Percentiles rank a stretch among this genome's conserved stretches.
Evolutionary conservation across 768 basidiomycete genomes (phyloP).

Genomic region (Holtermannia corniformis): DNA sequence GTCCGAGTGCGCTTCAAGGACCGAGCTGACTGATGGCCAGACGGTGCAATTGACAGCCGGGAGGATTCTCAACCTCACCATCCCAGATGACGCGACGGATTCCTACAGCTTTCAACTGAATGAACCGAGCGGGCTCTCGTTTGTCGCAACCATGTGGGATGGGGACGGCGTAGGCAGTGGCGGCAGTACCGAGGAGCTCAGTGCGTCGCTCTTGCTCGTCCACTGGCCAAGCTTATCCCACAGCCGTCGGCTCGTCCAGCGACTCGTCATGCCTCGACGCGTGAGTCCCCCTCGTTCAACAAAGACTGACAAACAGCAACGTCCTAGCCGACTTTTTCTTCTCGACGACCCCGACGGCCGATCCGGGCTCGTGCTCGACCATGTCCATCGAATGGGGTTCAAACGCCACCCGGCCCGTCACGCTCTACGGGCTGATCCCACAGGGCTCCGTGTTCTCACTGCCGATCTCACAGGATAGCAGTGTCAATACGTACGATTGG

Average conservation of each 20-base stretch:
- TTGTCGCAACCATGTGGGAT: constrained; percentile 36
- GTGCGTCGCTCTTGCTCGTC: constrained; percentile 13
- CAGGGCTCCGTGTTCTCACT: constrained; percentile 31
- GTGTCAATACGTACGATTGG: constrained; percentile 18
- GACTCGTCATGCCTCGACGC: constrained; percentile 23
- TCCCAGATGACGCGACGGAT: constrained; percentile 21
- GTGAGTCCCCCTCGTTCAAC: constrained; percentile 7
- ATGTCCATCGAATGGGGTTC: constrained; percentile 25
- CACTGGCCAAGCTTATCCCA: neutral
- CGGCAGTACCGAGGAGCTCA: constrained; percentile 32
- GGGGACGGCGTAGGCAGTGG: constrained; percentile 24
- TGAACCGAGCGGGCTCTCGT: constrained; percentile 34
- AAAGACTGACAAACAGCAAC: constrained; percentile 3
- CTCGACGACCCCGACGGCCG: constrained; percentile 21
- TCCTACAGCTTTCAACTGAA: constrained; percentile 26
- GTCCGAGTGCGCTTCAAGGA: constrained; percentile 1
- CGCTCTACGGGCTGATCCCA: constrained; percentile 36
- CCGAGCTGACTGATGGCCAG: constrained; percentile 5
- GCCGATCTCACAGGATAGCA: constrained; percentile 17
- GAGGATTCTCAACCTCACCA: constrained; percentile 31
- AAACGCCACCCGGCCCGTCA: constrained; percentile 30
- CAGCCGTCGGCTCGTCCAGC: constrained; percentile 32
- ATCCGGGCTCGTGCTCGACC: constrained; percentile 24
- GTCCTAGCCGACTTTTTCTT: constrained; percentile 39
- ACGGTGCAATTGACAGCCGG: constrained; percentile 15